Conservation (phyloP, 371 early-diverging fungal species). For the Furculomyces boomerangus region DNA sequence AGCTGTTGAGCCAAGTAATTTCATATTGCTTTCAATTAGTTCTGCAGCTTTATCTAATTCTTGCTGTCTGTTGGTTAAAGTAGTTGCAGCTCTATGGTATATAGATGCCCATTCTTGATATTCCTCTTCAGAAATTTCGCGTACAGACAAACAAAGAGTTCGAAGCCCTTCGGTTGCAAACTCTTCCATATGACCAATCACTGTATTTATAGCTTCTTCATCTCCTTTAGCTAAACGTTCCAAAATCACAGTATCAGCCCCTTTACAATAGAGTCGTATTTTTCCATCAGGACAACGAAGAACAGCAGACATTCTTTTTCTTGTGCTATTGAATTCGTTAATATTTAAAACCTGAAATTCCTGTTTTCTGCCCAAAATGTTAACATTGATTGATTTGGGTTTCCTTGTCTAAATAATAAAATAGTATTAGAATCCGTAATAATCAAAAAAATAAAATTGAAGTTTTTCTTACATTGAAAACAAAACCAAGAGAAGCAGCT, state of each 20-base stretch:
- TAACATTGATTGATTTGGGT: constrained; percentile 68
- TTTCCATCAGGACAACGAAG: constrained; percentile 79
- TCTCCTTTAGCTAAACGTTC: constrained; percentile 61
- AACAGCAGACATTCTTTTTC: constrained; percentile 93
- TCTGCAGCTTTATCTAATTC: constrained; percentile 84
- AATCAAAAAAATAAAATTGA: background rate
- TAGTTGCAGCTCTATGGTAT: constrained; percentile 76
- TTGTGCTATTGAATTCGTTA: constrained; percentile 92
- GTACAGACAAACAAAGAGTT: constrained; percentile 85
- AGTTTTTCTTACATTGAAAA: constrained; percentile 37
- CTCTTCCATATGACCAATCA: constrained; percentile 52
- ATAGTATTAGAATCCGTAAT: background rate
- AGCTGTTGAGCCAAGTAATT: constrained; percentile 89
- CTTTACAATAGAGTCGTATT: constrained; percentile 90
- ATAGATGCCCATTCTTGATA: constrained; percentile 67
- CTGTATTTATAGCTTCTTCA: constrained; percentile 43
- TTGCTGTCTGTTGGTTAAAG: constrained; percentile 68
- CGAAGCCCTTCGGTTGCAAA: constrained; percentile 85
- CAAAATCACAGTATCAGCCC: constrained; percentile 95
- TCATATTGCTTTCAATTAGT: constrained; percentile 80
- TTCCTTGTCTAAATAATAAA: constrained; percentile 10
- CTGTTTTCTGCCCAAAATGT: constrained; percentile 35
- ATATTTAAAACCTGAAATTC: constrained; percentile 82
- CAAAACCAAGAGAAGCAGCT: constrained; percentile 34
- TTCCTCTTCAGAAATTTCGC: constrained; percentile 74